Percentiles rank a stretch among this genome's conserved stretches.
These are phyloP conservation scores for Acacia confusa DNA, from an alignment of 306 rosid genomes.

Conservation along the genomic window DNA sequence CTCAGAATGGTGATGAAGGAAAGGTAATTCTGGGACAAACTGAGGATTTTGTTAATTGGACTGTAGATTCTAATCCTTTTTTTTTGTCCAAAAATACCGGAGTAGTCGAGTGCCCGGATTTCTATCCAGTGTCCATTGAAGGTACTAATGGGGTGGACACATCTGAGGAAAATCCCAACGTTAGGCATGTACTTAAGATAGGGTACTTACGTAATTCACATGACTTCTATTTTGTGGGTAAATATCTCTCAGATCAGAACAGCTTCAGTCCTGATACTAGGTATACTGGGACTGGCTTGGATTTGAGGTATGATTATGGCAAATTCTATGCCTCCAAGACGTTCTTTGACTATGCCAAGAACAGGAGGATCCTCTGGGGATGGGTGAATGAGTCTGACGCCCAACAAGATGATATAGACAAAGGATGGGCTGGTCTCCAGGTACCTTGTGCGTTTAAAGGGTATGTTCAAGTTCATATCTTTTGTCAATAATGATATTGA, in stretches of 20 bases:
- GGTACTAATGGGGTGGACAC: slow-evolving; percentile 49
- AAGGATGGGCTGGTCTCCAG: slow-evolving; percentile 83
- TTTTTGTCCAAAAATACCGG: slow-evolving; percentile 36
- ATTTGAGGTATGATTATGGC: slow-evolving; percentile 53
- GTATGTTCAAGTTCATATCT: background rate
- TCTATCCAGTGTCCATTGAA: slow-evolving; percentile 46
- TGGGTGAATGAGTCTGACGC: slow-evolving; percentile 50
- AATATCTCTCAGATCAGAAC: slow-evolving; percentile 37
- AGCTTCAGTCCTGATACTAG: slow-evolving; percentile 36
- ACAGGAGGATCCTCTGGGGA: slow-evolving; percentile 52
- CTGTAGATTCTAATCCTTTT: slow-evolving; percentile 30
- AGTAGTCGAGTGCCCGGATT: slow-evolving; percentile 60
- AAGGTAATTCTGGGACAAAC: slow-evolving; percentile 41
- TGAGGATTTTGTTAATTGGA: slow-evolving; percentile 54
- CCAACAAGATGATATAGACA: slow-evolving; percentile 41
- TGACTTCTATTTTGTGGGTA: slow-evolving; percentile 56
- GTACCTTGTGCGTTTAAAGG: slow-evolving; percentile 31
- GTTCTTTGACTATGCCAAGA: slow-evolving; percentile 51
- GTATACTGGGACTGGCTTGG: slow-evolving; percentile 30
- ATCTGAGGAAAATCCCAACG: slow-evolving; percentile 25
- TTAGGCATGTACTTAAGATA: slow-evolving; percentile 54
- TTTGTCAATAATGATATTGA: background rate
- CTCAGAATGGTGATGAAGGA: slow-evolving; percentile 42
- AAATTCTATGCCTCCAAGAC: slow-evolving; percentile 63
- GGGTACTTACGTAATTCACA: slow-evolving; percentile 21